These are phyloP conservation scores for Lactarius tabidus DNA, from an alignment of 768 basidiomycete genomes.

Conservation along the genomic window DNA sequence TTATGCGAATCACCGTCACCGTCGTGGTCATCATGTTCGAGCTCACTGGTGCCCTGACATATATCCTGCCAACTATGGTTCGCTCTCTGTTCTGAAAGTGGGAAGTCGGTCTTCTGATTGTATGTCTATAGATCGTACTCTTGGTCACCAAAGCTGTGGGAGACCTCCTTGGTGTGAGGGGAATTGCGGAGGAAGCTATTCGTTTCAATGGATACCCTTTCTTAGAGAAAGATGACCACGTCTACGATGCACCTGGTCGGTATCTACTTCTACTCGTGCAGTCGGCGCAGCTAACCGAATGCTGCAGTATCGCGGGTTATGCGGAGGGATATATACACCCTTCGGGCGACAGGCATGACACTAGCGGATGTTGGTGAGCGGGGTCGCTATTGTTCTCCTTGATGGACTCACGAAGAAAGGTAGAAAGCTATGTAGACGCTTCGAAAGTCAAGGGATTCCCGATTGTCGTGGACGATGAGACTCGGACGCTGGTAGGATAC, in stretches of 20 bases:
- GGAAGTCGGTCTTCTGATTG: slow-evolving; percentile 19
- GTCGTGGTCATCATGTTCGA: slow-evolving; percentile 99
- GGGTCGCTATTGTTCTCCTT: background rate
- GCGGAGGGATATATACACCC: slow-evolving; percentile 70
- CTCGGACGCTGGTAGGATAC: slow-evolving; percentile 72
- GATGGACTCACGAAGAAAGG: background rate
- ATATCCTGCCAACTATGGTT: slow-evolving; percentile 97
- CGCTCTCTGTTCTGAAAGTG: slow-evolving; percentile 30
- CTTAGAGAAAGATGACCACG: slow-evolving; percentile 92
- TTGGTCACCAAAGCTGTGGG: slow-evolving; percentile 96
- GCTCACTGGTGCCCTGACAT: slow-evolving; percentile 93
- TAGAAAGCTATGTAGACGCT: slow-evolving; percentile 67
- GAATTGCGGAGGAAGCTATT: slow-evolving; percentile 97
- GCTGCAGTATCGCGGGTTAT: slow-evolving; percentile 81
- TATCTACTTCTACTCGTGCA: slow-evolving; percentile 9
- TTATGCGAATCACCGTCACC: slow-evolving; percentile 95
- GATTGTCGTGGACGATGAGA: slow-evolving; percentile 62
- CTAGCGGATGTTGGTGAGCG: slow-evolving; percentile 75
- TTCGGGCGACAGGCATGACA: slow-evolving; percentile 71
- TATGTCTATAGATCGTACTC: slow-evolving; percentile 74
- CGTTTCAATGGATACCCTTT: slow-evolving; percentile 96
- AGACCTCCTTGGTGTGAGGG: slow-evolving; percentile 87
- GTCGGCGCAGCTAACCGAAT: slow-evolving; percentile 10
- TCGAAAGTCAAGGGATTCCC: slow-evolving; percentile 91
- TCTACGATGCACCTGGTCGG: slow-evolving; percentile 86